Evolutionary conservation across 2,329 filamentous ascomycete genomes (phyloP), one percentile per base, ranked within the genome.

Genomic region (Penicillium nordicum): DNA sequence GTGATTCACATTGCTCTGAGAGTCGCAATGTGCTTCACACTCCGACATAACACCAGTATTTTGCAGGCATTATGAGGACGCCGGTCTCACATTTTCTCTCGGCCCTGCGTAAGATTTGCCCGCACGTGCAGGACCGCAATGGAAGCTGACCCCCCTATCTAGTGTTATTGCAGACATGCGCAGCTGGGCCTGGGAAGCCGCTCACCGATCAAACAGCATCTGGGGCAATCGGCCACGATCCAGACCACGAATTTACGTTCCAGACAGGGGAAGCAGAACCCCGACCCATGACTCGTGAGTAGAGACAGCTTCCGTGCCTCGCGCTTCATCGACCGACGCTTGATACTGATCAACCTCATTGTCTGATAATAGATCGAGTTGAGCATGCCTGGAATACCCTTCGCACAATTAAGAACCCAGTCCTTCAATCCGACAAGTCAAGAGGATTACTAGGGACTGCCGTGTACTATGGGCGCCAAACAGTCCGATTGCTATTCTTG

Each of bases 401-500:
- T 23, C 69, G 65, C 32, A 62, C 64, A 34, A 50, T 64, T 5
- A 70, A 71, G 38, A 64, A 70, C 16, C 49, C 67, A 1, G 49
- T 63, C 14, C 34, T 56, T 10, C 58, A 66, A 29, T 51, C 64
- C 16, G 70, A 75, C 16, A 84, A 82, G 68, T 82, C 84, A 8
- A 80, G 80, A 10, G 84, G 86, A 30, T 67, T 88, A 34, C 57
- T 87, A 6, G 82, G 82, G 38, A 79, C 80, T 55, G 76, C 79
- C 37, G 75, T 80, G 61, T 80, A 88, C 75, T 88, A 88, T 68
- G 80, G 81, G 38, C 83, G 84, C 64, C 78, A 86, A 69, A 73
- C 83, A 23, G 85, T 89, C 67, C 81, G 83, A 45, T 74, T 86
- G 30, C 74, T 89, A 18, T 88, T 88, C 69, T 82, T 88, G 78